Percentiles rank a stretch among this genome's conserved stretches.
phyloP scores from a whole-genome alignment of 1,284 basidiomycete genomes.

The Fereydounia khargensis region DNA sequence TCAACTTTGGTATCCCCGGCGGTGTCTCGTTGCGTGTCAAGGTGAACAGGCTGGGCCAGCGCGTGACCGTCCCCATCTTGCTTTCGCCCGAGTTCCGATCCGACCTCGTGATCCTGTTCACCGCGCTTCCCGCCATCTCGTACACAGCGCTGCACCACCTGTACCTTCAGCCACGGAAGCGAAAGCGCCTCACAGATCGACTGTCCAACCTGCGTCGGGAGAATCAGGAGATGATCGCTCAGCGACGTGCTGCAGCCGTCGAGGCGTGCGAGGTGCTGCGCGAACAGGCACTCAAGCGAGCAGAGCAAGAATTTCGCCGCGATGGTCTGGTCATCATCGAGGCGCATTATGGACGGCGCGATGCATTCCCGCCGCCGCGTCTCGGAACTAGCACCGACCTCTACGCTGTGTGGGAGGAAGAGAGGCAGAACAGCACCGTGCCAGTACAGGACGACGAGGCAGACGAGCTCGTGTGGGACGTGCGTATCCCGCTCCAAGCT shows the following conservation, averaged over 20 bases:
- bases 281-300: conserved; percentile 59
- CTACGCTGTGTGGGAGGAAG: neutral
- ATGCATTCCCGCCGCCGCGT: conserved; percentile 18
- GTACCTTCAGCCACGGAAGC: conserved; percentile 64
- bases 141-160: conserved; percentile 65
- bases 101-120: conserved; percentile 61
- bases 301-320: conserved; percentile 57
- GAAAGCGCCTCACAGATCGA: conserved; percentile 57
- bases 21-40: conserved; percentile 53
- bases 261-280: conserved; percentile 62
- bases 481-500: conserved; percentile 76
- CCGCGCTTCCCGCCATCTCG: conserved; percentile 63
- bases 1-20: conserved; percentile 53
- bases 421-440: neutral
- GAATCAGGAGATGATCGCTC: conserved; percentile 66
- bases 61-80: conserved; percentile 64
- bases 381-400: neutral
- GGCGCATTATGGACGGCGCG: conserved; percentile 64
- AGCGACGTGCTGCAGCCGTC: conserved; percentile 64
- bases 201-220: conserved; percentile 64
- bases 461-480: conserved; percentile 65
- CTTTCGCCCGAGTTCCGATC: conserved; percentile 62
- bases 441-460: neutral
- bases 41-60: conserved; percentile 63
- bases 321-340: conserved; percentile 69